Percentiles rank a stretch among this genome's conserved stretches.
Conservation (phyloP, 176 grass and related monocot genomes). For the Musa beccarii region DNA sequence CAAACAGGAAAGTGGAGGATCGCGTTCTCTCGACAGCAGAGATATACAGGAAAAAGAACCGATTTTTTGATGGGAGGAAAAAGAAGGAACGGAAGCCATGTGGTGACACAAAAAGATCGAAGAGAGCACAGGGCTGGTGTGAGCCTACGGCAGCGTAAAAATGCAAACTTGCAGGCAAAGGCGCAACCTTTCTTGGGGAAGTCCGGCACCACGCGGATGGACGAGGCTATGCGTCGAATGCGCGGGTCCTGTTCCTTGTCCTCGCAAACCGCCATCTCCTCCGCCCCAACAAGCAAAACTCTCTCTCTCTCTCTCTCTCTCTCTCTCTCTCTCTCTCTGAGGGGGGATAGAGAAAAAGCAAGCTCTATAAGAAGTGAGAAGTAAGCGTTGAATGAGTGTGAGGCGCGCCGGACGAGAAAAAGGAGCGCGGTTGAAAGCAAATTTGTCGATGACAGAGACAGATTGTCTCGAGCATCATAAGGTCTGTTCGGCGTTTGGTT, state of each 20-base stretch:
- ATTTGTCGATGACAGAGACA: background rate
- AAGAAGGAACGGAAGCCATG: background rate
- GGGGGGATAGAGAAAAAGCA: background rate
- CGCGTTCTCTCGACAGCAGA: background rate
- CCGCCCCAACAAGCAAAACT: background rate
- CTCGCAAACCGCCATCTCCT: background rate
- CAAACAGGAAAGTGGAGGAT: background rate
- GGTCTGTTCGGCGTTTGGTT: background rate
- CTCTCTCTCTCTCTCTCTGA: background rate
- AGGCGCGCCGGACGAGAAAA: constrained; percentile 12
- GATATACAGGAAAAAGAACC: background rate
- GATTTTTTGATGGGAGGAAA: background rate
- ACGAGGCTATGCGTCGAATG: constrained; percentile 55
- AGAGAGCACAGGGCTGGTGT: background rate
- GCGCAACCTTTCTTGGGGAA: constrained; percentile 5
- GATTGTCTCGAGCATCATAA: background rate
- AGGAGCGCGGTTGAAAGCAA: background rate
- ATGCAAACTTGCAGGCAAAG: background rate
- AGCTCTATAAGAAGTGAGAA: background rate
- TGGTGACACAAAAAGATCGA: background rate
- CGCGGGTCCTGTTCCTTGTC: constrained; percentile 48
- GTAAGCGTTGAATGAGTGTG: background rate
- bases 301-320: background rate
- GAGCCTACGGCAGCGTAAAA: background rate
- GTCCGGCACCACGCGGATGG: constrained; percentile 88